These are phyloP conservation scores for Stachybotrys elegans DNA, from an alignment of 2,329 filamentous ascomycete genomes.

Conservation along the genomic window DNA sequence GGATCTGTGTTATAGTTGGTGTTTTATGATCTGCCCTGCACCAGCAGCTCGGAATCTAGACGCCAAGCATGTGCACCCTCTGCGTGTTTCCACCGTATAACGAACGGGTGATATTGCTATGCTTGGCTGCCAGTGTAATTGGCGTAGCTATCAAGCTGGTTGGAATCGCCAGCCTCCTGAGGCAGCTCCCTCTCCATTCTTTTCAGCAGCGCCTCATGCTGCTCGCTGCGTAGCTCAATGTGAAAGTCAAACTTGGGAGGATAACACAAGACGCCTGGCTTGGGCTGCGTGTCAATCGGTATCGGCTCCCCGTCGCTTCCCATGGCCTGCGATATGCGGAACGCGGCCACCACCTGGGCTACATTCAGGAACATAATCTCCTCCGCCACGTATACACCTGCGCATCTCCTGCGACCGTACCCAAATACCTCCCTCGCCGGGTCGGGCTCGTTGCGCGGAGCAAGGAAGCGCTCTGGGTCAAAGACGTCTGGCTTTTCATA, in stretches of 20 bases:
- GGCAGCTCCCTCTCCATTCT: no score
- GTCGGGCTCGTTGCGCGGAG: slow-evolving; percentile 6
- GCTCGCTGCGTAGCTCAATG: slow-evolving; percentile 4
- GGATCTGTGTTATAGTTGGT: no score
- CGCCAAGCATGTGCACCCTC: no score
- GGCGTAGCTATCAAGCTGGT: no score
- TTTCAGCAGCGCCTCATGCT: not conserved
- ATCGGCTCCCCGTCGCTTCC: slow-evolving; percentile 22
- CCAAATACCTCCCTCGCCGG: slow-evolving; percentile 11
- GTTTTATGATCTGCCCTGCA: no score
- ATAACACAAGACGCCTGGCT: slow-evolving; percentile 8
- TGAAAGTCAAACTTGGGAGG: slow-evolving; percentile 6
- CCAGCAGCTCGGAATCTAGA: no score
- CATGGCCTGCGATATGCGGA: slow-evolving; percentile 28
- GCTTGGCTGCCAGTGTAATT: no score
- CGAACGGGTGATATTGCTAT: no score
- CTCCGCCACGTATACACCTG: slow-evolving; percentile 13
- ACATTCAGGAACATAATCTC: slow-evolving; percentile 12
- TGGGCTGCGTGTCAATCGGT: slow-evolving; percentile 1
- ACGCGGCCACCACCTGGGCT: slow-evolving; percentile 34
- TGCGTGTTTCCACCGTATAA: no score
- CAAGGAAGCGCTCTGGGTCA: slow-evolving; percentile 8
- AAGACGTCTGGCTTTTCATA: slow-evolving; percentile 8
- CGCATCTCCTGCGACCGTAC: slow-evolving; percentile 14
- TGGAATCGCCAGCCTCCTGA: no score